Evolutionary conservation across 495 filamentous ascomycete genomes (phyloP).

Genomic region (Schizothecium vesticola): DNA sequence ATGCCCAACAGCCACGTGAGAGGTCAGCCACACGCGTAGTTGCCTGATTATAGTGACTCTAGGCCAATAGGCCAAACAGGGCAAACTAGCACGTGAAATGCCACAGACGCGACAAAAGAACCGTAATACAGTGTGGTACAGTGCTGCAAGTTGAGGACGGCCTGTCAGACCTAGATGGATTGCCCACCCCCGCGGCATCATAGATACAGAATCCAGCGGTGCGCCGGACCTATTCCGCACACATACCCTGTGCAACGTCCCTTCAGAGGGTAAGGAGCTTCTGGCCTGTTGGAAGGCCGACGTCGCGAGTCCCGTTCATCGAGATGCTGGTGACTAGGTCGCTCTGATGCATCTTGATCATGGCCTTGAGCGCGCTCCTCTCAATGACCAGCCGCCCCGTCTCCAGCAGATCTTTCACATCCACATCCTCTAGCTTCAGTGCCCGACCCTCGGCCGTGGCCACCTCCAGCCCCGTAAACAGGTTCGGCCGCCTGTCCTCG

Average conservation of each 20-base stretch:
- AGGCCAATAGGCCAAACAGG: background rate
- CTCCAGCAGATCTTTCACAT: slow-evolving; percentile 90
- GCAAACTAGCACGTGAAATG: background rate
- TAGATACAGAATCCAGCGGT: slow-evolving; percentile 11
- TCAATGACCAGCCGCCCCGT: slow-evolving; percentile 82
- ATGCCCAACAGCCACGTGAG: no score
- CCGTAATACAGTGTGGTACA: slow-evolving; percentile 4
- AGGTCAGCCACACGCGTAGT: background rate
- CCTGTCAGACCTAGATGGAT: background rate
- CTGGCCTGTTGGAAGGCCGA: slow-evolving; percentile 20
- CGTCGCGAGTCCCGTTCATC: slow-evolving; percentile 22
- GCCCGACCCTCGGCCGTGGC: slow-evolving; percentile 61
- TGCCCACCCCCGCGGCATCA: background rate
- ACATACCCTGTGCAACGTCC: background rate
- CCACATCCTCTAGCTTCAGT: slow-evolving; percentile 66
- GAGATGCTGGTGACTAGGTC: slow-evolving; percentile 53
- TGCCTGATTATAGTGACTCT: background rate
- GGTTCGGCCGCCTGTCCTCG: slow-evolving; percentile 42
- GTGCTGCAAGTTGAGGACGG: background rate
- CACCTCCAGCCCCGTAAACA: slow-evolving; percentile 54
- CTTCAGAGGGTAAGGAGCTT: slow-evolving; percentile 6
- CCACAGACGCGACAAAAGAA: background rate
- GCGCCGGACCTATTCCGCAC: background rate
- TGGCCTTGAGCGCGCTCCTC: slow-evolving; percentile 66
- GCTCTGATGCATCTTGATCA: slow-evolving; percentile 69